These are phyloP conservation scores for Saccharomyces hybrid DNA, from an alignment of 1,139 yeast genomes.

Conservation along the genomic window DNA sequence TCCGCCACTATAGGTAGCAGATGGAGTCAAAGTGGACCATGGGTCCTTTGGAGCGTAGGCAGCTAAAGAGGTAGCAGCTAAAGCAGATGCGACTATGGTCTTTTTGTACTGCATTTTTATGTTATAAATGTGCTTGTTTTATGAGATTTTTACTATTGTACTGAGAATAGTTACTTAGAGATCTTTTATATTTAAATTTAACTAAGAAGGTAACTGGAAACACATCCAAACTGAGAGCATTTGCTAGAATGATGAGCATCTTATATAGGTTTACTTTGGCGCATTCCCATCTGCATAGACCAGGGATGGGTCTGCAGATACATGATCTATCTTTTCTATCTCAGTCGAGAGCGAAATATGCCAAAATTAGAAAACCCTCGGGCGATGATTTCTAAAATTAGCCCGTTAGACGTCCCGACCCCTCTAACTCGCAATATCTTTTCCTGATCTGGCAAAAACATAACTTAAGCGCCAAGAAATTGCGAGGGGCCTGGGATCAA, in stretches of 20 bases:
- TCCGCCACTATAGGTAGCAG: slow-evolving; percentile 49
- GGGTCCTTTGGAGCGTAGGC: slow-evolving; percentile 63
- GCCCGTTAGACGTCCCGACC: not conserved
- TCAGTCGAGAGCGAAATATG: not conserved
- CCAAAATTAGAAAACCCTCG: not conserved
- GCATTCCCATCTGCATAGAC: not conserved
- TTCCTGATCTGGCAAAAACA: not conserved
- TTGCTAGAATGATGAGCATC: not conserved
- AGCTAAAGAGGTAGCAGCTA: slow-evolving; percentile 47
- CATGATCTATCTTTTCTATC: not conserved
- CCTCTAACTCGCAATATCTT: not conserved
- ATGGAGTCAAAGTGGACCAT: slow-evolving; percentile 65
- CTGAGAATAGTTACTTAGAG: not conserved
- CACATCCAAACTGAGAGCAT: not conserved
- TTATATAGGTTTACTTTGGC: not conserved
- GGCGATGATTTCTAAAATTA: not conserved
- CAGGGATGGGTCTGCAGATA: not conserved
- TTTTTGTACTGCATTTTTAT: slow-evolving; percentile 31
- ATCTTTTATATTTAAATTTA: not conserved
- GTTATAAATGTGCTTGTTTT: not conserved
- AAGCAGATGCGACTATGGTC: slow-evolving; percentile 35
- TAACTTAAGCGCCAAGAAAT: not conserved
- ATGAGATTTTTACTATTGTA: not conserved
- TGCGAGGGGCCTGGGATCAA: not conserved
- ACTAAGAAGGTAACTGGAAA: too few species aligned